Conservation (phyloP, 768 basidiomycete genomes). For the Leccinellum albellum region DNA sequence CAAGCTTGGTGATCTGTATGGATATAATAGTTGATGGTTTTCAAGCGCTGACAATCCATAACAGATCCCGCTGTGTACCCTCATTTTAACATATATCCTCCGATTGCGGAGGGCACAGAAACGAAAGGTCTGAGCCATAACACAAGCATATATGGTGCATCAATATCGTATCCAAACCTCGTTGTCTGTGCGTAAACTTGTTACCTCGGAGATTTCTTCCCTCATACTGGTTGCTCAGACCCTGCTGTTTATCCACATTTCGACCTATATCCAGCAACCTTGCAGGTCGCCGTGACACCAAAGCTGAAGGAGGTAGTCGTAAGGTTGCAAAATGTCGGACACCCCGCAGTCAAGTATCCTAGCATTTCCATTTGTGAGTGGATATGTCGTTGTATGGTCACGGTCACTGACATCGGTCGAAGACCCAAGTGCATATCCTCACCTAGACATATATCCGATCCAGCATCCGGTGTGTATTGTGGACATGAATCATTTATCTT, state of each 20-base stretch:
- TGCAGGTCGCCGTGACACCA: slow-evolving; percentile 40
- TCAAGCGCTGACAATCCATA: slow-evolving; percentile 2
- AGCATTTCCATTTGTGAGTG: slow-evolving; percentile 29
- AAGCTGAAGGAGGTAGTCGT: slow-evolving; percentile 44
- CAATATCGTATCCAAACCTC: slow-evolving; percentile 11
- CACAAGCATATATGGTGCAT: neutral
- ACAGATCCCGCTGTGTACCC: slow-evolving; percentile 42
- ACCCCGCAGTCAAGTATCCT: slow-evolving; percentile 21
- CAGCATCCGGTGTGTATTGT: slow-evolving; percentile 7
- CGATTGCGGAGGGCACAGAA: neutral
- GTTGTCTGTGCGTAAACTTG: slow-evolving; percentile 14
- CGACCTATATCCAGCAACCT: slow-evolving; percentile 35
- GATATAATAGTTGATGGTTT: neutral
- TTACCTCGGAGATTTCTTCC: neutral
- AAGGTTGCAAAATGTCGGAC: slow-evolving; percentile 2
- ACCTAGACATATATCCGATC: slow-evolving; percentile 39
- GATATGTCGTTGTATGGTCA: neutral
- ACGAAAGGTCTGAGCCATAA: neutral
- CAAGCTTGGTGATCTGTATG: slow-evolving; percentile 37
- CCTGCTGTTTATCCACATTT: slow-evolving; percentile 40
- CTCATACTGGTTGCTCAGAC: slow-evolving; percentile 26
- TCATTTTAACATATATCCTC: slow-evolving; percentile 39
- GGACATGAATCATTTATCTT: neutral
- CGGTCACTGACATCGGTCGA: slow-evolving; percentile 19
- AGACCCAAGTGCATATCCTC: slow-evolving; percentile 41